Evolutionary conservation across 179 eudicot species (phyloP), one percentile per base, ranked within the genome.

Genomic region (Camellia oleifera): DNA sequence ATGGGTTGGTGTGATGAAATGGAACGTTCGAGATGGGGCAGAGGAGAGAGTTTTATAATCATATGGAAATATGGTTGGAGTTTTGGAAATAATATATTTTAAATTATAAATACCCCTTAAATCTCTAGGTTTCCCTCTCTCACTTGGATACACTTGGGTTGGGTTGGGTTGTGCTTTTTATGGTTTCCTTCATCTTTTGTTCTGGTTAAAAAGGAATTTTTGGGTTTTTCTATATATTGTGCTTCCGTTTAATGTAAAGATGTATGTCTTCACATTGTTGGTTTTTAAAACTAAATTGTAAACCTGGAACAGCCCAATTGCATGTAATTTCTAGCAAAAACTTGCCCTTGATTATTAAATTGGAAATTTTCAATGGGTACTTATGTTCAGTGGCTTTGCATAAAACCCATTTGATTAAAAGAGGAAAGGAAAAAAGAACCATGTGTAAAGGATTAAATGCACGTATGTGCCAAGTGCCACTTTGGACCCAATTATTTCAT

Each of bases 41-140:
- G 26, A 26, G 26, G 26, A 26, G 26, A 26, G 26, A 26, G 26
- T 26, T 26, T 26, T 26, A 26, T 26, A 26, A 26, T 26, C 26
- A 26, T 26, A 26, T 20, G 26, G 26, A 26, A 26, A 26, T 26
- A 26, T 26, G 26, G 26, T 26, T 26, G 26, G 26, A 26, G 26
- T 26, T 26, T 26, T 26, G 26, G 26, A 26, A 26, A 20, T 20
- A 26, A 26, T 26, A 26, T 26, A 26, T 26, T 26, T 26, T 26
- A 26, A 26, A 26, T 26, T 26, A 26, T 26, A 26, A 26, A 26
- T 26, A 26, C 58, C 77, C 15, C 75, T 75, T 15, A 74, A 81
- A 79, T 54, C 78, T 48, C 56, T 82, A 77, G 86, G 88, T 85
- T 77, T 26, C 26, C 26, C 26, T 26, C 26, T 26, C 26, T 26